Percentiles rank a stretch among this genome's conserved stretches.
phyloP scores from a whole-genome alignment of 306 rosid species.

The Acacia confusa region DNA sequence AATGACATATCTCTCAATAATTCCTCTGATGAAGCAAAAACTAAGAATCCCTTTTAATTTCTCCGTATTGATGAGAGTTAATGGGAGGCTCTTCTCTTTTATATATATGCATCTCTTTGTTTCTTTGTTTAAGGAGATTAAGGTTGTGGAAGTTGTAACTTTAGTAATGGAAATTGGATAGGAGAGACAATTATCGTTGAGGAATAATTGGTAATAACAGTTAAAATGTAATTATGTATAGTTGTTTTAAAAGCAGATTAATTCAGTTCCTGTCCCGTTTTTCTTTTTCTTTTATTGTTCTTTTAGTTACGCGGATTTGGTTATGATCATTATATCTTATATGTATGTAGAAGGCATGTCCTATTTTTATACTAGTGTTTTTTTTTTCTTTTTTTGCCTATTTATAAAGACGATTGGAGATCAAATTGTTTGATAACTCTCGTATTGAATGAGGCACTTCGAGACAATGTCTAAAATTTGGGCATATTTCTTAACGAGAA shows the following conservation, averaged over 20 bases:
- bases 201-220: background rate
- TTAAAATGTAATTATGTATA: background rate
- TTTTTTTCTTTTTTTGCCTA: too few species aligned
- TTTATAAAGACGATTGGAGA: too few species aligned
- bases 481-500: too few species aligned
- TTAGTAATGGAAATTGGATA: constrained; percentile 26
- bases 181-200: background rate
- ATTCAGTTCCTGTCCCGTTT: too few species aligned
- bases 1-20: constrained; percentile 46
- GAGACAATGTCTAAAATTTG: too few species aligned
- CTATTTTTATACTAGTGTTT: too few species aligned
- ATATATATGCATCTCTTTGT: constrained; percentile 36
- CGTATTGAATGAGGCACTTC: too few species aligned
- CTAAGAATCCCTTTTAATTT: background rate
- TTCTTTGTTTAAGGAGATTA: constrained; percentile 1
- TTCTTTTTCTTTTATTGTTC: too few species aligned
- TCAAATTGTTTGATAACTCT: too few species aligned
- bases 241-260: background rate
- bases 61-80: constrained; percentile 7
- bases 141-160: constrained; percentile 36
- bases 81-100: constrained; percentile 16
- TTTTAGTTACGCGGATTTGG: too few species aligned
- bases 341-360: too few species aligned
- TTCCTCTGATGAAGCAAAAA: background rate
- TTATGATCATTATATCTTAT: too few species aligned